Evolutionary conservation across 805 yeast species (phyloP), one percentile per base, ranked within the genome.

Genomic region (Starmerella asiatica): DNA sequence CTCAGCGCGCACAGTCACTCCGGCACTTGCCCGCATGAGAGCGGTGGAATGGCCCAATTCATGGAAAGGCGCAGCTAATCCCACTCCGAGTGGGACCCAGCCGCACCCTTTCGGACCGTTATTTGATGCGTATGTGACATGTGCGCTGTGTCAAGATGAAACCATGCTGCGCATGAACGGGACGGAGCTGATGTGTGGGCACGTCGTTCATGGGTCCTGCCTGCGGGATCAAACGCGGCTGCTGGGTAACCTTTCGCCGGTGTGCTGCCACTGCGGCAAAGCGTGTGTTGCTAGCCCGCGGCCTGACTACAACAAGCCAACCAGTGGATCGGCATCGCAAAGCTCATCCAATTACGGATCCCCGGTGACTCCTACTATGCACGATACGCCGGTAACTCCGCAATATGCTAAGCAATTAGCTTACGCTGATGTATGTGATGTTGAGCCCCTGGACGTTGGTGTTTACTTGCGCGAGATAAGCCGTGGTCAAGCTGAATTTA

Each of bases 181-280:
- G 3, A 8, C 24, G 3, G 38, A 34, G 26, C 23, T 38, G 3
- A 15, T n/a, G 14, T 44, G 48, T 21, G 45, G 48, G 3, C 47
- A 44, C 23, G 37, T 31, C 20, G 43, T 29, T 3, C 48, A 44
- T 23, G 17, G 20, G 21, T 5, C 17, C 15, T 44, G 48, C 15
- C 11, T 44, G n/a, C 34, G 19, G 12, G 38, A 19, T 2, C 21
- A 28, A 3, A 21, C 4, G 2, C 20, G 16, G 9, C 20, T 8
- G 11, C 26, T n/a, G 1, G 29, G 19, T 12, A 40, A 41, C 7
- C 12, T 21, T 5, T n/a, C 5, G 12, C 38, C 46, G 4, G 8
- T 30, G 4, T 43, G 47, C 20, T 17, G 7, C 3, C 3, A 4
- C 2, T 43, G 47, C n/a, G 47, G 46, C 3, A 11, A 24, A n/a